These are phyloP conservation scores for Xylaria flabelliformis DNA, from an alignment of 495 filamentous ascomycete genomes.

Conservation along the genomic window DNA sequence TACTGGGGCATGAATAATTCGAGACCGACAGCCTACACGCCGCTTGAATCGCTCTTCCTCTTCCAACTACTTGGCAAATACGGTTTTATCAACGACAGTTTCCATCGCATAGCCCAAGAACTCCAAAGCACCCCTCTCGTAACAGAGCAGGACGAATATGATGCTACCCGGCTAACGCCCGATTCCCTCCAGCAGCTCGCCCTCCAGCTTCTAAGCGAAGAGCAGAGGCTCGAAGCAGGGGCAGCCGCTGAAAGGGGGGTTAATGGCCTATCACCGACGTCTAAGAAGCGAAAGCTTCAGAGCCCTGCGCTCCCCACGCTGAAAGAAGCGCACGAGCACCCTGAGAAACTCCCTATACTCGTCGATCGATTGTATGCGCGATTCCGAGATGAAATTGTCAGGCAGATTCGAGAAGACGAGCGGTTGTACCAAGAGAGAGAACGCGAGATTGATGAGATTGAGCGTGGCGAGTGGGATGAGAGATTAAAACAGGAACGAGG, in stretches of 20 bases:
- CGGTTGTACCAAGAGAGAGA: conserved; percentile 65
- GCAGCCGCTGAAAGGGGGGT: conserved; percentile 44
- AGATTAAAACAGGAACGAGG: conserved; percentile 31
- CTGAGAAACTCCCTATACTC: conserved; percentile 69
- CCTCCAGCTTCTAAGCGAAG: conserved; percentile 75
- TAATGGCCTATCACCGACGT: conserved; percentile 52
- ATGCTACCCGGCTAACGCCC: conserved; percentile 74
- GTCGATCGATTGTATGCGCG: conserved; percentile 74
- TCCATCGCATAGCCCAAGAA: conserved; percentile 73
- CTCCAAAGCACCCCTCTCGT: conserved; percentile 74
- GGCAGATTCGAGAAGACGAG: conserved; percentile 78
- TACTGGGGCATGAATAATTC: conserved; percentile 61
- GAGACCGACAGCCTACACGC: conserved; percentile 70
- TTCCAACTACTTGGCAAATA: conserved; percentile 77
- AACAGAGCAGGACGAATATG: conserved; percentile 69
- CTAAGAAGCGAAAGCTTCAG: conserved; percentile 76
- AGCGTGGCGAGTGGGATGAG: conserved; percentile 54
- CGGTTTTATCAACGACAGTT: conserved; percentile 68
- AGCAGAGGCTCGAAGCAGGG: conserved; percentile 55
- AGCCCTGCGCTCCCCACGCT: conserved; percentile 67
- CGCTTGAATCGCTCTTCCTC: conserved; percentile 86
- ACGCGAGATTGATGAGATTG: conserved; percentile 71
- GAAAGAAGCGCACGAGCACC: conserved; percentile 68
- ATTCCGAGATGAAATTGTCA: conserved; percentile 71
- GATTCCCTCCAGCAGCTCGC: conserved; percentile 82